A percentile compares a stretch with the other conserved stretches of the same genome.
Conservation (phyloP, 2,329 filamentous ascomycete genomes). For the Aspergillus latus region DNA sequence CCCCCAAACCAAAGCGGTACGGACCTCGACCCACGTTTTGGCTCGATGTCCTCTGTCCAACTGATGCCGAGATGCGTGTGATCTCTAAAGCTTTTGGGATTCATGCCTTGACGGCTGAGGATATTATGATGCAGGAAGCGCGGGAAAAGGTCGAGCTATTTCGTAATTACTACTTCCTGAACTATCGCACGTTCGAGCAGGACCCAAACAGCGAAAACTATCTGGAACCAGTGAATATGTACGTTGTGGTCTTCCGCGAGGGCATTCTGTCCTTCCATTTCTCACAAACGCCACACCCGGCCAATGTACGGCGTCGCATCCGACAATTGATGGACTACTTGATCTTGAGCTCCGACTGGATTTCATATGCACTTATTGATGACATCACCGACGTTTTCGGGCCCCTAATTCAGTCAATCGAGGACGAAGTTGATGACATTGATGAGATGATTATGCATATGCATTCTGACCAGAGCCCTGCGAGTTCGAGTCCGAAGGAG, state of each 20-base stretch:
- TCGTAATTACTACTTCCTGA: conserved; percentile 97
- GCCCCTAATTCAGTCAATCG: conserved; percentile 86
- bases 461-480: conserved; percentile 58
- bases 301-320: conserved; percentile 90
- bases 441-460: conserved; percentile 86
- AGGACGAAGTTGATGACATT: conserved; percentile 95
- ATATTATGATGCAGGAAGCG: conserved; percentile 95
- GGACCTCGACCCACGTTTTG: conserved; percentile 93
- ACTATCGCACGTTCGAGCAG: conserved; percentile 96
- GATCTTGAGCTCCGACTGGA: conserved; percentile 93
- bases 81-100: conserved; percentile 92
- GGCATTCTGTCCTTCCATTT: conserved; percentile 97
- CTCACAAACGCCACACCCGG: conserved; percentile 90
- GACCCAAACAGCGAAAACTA: conserved; percentile 86
- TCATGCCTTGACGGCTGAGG: conserved; percentile 90
- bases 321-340: conserved; percentile 93
- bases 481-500: conserved; percentile 38
- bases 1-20: conserved; percentile 51
- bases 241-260: conserved; percentile 93
- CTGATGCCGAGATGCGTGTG: conserved; percentile 92
- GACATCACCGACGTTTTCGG: conserved; percentile 97
- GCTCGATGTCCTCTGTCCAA: conserved; percentile 89
- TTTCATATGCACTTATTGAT: conserved; percentile 96
- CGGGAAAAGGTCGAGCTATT: conserved; percentile 98
- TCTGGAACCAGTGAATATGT: conserved; percentile 94